phyloP scores from a whole-genome alignment of 495 filamentous ascomycete genomes.

The Hyaloscypha hepaticicola region DNA sequence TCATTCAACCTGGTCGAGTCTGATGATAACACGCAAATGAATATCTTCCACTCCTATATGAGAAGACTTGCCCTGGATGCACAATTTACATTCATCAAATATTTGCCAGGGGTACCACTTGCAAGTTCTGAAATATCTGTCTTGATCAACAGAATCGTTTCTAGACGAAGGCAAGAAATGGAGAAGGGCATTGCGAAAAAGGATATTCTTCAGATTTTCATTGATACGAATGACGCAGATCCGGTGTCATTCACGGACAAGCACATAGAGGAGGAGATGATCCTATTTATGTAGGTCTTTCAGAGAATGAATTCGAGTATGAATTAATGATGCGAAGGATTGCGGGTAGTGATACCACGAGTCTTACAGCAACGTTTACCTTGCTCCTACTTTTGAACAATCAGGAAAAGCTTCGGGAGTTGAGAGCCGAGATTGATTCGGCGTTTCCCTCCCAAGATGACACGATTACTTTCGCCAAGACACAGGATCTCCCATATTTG shows the following conservation, averaged over 20 bases:
- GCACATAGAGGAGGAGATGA: constrained; percentile 25
- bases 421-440: constrained; percentile 16
- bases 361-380: constrained; percentile 17
- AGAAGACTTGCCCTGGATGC: constrained; percentile 16
- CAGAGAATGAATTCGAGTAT: not conserved
- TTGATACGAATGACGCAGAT: constrained; percentile 22
- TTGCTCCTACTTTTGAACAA: constrained; percentile 21
- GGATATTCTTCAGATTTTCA: constrained; percentile 28
- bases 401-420: constrained; percentile 13
- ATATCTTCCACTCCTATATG: constrained; percentile 6
- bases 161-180: constrained; percentile 11
- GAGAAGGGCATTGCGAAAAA: constrained; percentile 15
- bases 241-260: constrained; percentile 20
- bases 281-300: constrained; percentile 23
- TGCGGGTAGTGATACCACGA: constrained; percentile 24
- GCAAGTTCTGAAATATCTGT: not conserved
- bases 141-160: constrained; percentile 7
- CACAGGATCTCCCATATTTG: constrained; percentile 22
- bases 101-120: constrained; percentile 14
- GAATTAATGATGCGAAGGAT: constrained; percentile 16
- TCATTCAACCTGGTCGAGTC: constrained; percentile 19
- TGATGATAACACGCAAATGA: constrained; percentile 13
- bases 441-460: constrained; percentile 13
- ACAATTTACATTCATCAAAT: constrained; percentile 22
- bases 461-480: constrained; percentile 19